Percentiles rank a stretch among this genome's conserved stretches.
phyloP scores from a whole-genome alignment of 163 green algal species.

The Scenedesmus sp. region DNA sequence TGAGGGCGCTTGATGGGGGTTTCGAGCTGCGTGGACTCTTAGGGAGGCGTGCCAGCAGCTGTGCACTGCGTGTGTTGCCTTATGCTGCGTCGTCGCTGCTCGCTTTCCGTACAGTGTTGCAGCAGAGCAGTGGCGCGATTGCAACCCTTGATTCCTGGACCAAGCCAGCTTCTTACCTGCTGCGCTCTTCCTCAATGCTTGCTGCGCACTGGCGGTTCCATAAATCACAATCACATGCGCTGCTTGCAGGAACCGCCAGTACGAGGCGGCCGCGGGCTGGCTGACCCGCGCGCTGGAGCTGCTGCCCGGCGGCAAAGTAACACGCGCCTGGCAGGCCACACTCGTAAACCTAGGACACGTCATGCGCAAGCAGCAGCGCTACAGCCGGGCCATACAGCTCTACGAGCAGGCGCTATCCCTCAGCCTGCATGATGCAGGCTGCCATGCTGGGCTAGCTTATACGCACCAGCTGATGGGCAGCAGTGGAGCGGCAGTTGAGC shows the following conservation, averaged over 20 bases:
- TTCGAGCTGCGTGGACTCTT: too few species aligned
- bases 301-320: conserved; percentile 53
- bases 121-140: too few species aligned
- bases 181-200: too few species aligned
- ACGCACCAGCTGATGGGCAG: conserved; percentile 85
- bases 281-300: conserved; percentile 76
- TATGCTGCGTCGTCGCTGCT: too few species aligned
- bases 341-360: conserved; percentile 93
- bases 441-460: conserved; percentile 88
- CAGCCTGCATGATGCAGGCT: conserved; percentile 68
- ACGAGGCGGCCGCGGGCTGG: conserved; percentile 69
- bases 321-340: conserved; percentile 82
- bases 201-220: too few species aligned
- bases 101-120: too few species aligned
- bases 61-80: too few species aligned
- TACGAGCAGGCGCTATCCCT: conserved; percentile 78
- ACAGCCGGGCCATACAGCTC: conserved; percentile 71
- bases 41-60: too few species aligned
- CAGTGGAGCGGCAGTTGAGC: conserved; percentile 76
- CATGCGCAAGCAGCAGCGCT: conserved; percentile 86
- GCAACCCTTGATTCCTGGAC: too few species aligned
- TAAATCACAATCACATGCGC: too few species aligned
- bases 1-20: too few species aligned
- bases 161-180: too few species aligned
- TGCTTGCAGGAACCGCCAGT: conserved; percentile 66